Evolutionary conservation across 331 rosid species (phyloP), one percentile per base, ranked within the genome.

Genomic region (Phaseolus coccineus): DNA sequence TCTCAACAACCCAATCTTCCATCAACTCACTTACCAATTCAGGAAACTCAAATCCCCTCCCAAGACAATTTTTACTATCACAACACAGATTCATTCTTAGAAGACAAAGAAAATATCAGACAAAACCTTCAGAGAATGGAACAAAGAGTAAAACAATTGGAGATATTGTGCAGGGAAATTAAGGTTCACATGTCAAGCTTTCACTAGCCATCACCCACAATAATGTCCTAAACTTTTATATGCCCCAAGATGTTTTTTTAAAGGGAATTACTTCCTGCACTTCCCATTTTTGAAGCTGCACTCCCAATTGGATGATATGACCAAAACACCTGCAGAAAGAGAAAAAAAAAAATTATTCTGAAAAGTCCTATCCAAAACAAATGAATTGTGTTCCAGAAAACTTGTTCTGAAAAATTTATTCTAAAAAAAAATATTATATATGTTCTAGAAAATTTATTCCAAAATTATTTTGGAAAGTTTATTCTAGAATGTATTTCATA

Each of bases 131-230:
- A 80, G 76, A 81, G 67, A 44, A 91, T 91, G 91, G 89, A 88
- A 70, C 71, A 53, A 55, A 85, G 89, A 78, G 97, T 88, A 3
- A 81, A 65, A 15, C 90, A 91, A 82, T 85, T 88, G 69, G 97
- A 89, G 88, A 86, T 76, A 25, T 47, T 82, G 62, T 89, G 92
- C 27, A 84, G 19, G 33, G 85, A 87, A 69, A 88, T 88, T 90
- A 87, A 88, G 79, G 74, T 83, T 77, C 92, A 85, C 8, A 81
- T 90, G 88, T 80, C 86, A 28, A 87, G 46, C 72, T 40, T 53
- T 87, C 70, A 80, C 48, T 33, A 67, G 76, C 64, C 71, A 35
- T 4, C 39, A 35, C 5, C 39, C 39, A 61, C n/a, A 44, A 44
- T 2, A 77, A 73, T 69, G 81, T 77, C 51, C 65, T 47, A 57